phyloP scores from a whole-genome alignment of 75 land plant genomes.

The Picea sitchensis region DNA sequence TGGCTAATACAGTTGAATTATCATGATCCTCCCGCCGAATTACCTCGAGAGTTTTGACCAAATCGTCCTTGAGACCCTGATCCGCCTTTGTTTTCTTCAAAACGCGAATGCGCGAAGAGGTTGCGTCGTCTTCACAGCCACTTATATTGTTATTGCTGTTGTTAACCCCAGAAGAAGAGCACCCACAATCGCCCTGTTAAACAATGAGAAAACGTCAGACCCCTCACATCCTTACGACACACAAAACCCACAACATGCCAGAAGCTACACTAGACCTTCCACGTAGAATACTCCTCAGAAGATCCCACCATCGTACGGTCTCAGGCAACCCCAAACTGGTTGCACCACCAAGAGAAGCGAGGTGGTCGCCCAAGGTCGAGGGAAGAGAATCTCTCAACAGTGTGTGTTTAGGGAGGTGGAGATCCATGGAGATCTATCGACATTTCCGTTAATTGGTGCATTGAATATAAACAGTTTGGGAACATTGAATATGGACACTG shows the following conservation, averaged over 20 bases:
- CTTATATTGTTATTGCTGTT: background rate
- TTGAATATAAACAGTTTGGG: too few species aligned
- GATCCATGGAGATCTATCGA: too few species aligned
- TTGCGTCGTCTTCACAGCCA: conserved; percentile 8
- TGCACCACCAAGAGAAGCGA: too few species aligned
- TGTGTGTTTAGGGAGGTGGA: too few species aligned
- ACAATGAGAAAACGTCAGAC: too few species aligned
- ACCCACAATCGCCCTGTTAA: background rate
- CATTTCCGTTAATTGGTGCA: too few species aligned
- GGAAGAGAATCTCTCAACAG: too few species aligned
- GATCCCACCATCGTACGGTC: background rate
- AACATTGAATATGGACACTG: too few species aligned
- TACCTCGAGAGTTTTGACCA: conserved; percentile 7
- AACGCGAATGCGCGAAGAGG: background rate
- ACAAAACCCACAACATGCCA: background rate
- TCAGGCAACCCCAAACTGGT: background rate
- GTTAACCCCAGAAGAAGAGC: conserved; percentile 5
- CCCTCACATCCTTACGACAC: background rate
- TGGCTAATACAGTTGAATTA: background rate
- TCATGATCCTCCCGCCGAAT: background rate
- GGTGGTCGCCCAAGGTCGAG: too few species aligned
- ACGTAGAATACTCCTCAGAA: background rate
- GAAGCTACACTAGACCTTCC: background rate
- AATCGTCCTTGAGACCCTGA: background rate
- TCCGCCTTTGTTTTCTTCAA: conserved; percentile 2